Conservation (phyloP, 2,329 filamentous ascomycete genomes). For the Penicillium sp. region DNA sequence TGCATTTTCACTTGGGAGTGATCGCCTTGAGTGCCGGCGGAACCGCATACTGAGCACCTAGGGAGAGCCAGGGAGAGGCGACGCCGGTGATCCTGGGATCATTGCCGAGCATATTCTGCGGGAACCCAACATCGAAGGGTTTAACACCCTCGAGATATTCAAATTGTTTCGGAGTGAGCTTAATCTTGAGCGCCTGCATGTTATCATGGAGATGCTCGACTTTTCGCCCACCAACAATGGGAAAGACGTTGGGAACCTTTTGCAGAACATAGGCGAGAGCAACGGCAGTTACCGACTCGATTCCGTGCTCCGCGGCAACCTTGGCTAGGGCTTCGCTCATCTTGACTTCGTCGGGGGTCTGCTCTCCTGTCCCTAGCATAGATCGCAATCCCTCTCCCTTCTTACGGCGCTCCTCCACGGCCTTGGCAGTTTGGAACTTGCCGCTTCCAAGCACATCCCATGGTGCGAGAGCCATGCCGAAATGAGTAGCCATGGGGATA, state of each 20-base stretch:
- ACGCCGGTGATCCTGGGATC: conserved; percentile 22
- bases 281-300: conserved; percentile 62
- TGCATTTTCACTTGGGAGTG: not conserved
- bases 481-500: conserved; percentile 47
- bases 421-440: conserved; percentile 55
- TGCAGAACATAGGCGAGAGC: conserved; percentile 76
- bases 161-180: conserved; percentile 65
- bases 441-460: conserved; percentile 65
- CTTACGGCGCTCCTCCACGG: conserved; percentile 51
- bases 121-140: conserved; percentile 70
- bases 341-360: conserved; percentile 56
- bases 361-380: conserved; percentile 29
- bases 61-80: not conserved
- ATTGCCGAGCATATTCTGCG: conserved; percentile 59
- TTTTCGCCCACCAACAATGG: conserved; percentile 72
- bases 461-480: conserved; percentile 56
- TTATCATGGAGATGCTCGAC: conserved; percentile 72
- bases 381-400: conserved; percentile 48
- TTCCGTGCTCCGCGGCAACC: conserved; percentile 61
- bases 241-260: conserved; percentile 74
- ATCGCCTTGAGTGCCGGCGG: conserved; percentile 1
- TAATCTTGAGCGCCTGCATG: conserved; percentile 68
- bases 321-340: conserved; percentile 64
- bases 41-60: conserved; percentile 1
- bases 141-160: conserved; percentile 66